A percentile compares a stretch with the other conserved stretches of the same genome.
These are phyloP conservation scores for Uromyces viciae-fabae DNA, from an alignment of 1,284 basidiomycete species.

Conservation along the genomic window DNA sequence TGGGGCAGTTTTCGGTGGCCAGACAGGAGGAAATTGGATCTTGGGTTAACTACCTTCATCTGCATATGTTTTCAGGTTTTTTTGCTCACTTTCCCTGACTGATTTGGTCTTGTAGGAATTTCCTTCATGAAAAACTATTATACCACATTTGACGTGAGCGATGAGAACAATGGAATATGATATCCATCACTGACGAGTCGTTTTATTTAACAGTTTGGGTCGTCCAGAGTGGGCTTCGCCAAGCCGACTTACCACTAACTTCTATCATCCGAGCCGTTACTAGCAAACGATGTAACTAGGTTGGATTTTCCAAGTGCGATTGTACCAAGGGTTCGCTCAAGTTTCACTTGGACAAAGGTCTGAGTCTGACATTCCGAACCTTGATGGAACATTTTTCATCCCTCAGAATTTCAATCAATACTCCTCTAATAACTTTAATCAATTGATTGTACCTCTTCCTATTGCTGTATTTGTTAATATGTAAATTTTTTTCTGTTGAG, in stretches of 20 bases:
- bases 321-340: too few species aligned
- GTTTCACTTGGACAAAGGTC: too few species aligned
- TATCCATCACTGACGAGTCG: neutral
- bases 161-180: neutral
- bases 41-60: constrained; percentile 2
- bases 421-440: too few species aligned
- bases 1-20: constrained; percentile 39
- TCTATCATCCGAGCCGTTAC: too few species aligned
- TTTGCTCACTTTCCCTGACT: neutral
- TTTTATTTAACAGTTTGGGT: constrained; percentile 8
- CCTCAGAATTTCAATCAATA: too few species aligned
- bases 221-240: constrained; percentile 15
- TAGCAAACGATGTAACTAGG: too few species aligned
- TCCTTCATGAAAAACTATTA: constrained; percentile 45
- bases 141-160: constrained; percentile 42
- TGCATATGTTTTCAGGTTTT: neutral
- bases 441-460: too few species aligned
- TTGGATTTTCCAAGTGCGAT: too few species aligned
- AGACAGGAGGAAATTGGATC: constrained; percentile 44
- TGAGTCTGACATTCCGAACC: too few species aligned
- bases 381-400: too few species aligned
- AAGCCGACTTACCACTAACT: constrained; percentile 22
- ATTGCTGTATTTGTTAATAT: too few species aligned
- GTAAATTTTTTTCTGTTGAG: too few species aligned
- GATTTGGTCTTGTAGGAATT: constrained; percentile 11